Evolutionary conservation across 257 asterid genomes (phyloP).

Genomic region (Thymus quinquecostatus): DNA sequence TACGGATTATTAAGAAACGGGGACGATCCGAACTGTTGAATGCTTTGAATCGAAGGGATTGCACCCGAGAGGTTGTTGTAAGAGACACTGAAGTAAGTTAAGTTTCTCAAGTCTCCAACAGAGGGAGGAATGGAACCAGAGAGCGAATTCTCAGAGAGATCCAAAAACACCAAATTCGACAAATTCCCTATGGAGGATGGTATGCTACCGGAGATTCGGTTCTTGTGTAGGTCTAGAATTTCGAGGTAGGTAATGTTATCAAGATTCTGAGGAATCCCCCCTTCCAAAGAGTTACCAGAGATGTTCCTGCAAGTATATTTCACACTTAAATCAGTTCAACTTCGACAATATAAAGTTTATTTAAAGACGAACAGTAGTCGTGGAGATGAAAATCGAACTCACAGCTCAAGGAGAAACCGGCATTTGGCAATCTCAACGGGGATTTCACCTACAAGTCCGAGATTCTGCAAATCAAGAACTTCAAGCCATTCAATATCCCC

Average conservation of each 20-base stretch:
- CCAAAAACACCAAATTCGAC: conserved; percentile 63
- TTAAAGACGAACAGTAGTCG: no score
- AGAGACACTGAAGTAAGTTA: conserved; percentile 76
- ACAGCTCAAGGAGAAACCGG: conserved; percentile 86
- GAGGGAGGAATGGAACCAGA: conserved; percentile 65
- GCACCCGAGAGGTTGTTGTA: conserved; percentile 78
- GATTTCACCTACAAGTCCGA: conserved; percentile 67
- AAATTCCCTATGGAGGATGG: conserved; percentile 65
- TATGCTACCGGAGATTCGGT: conserved; percentile 60
- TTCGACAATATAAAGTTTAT: no score
- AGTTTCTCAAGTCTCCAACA: conserved; percentile 56
- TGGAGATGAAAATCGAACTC: conserved; percentile 38
- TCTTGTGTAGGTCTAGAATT: conserved; percentile 73
- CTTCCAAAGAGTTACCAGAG: conserved; percentile 66
- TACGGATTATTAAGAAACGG: conserved; percentile 76
- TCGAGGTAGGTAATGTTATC: conserved; percentile 67
- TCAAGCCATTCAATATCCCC: conserved; percentile 83
- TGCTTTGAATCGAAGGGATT: conserved; percentile 63
- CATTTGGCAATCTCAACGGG: conserved; percentile 72
- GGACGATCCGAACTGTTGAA: conserved; percentile 62
- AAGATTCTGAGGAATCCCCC: conserved; percentile 62
- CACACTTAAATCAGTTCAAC: conserved; percentile 15
- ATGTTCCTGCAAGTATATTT: conserved; percentile 64
- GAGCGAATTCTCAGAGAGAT: conserved; percentile 65
- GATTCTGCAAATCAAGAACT: conserved; percentile 78